Base-by-base conservation (phyloP, 2,329 filamentous ascomycete genomes). In the Trichoderma koningii region DNA sequence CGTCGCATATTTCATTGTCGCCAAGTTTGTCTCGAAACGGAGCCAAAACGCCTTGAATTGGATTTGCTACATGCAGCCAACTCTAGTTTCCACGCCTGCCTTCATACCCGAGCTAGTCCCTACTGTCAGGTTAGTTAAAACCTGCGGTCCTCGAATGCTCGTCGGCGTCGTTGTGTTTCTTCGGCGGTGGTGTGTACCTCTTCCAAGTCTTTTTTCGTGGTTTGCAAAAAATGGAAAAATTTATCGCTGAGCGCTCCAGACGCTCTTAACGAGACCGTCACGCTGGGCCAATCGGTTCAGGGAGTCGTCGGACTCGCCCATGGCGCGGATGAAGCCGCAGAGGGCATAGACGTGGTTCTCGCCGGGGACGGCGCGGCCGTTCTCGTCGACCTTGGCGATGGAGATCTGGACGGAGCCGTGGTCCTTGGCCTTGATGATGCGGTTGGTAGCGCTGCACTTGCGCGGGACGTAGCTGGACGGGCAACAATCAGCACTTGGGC, bases 351-450 rank as follows among this genome's bases (percentile, higher is more conserved):
- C 89, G 83, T 97, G 91, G 89, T 93, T 96, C 86, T 97, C 95
- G 82, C 94, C 93, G 74, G 92, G 92, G 84, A 88, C 77, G 73
- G 93, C 93, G 76, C 93, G 92, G 80, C 95, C 95, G 85, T 93
- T 96, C 89, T 99, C 95, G 82, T 98, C 94, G 76, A 99, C 95
- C 87, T 97, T 98, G 82, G 90, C 94, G 79, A 99, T 86, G 76
- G 90, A 92, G 82, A 99, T 92, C 84, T 99, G 95, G 76, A 98
- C 95, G 70, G 92, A 96, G 76, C 92, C 94, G 88, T 99, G 95
- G 85, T 99, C 95, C 87, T 98, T 97, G 86, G 95, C 93, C 87
- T 97, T 97, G 89, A 99, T 98, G 87, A 98, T 97, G 85, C 95
- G 92, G 92, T 96, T 96, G 82, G 94, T 97, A 76, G 93, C 93